phyloP scores from a whole-genome alignment of 805 yeast species.

The Ogataea salicorniae region DNA sequence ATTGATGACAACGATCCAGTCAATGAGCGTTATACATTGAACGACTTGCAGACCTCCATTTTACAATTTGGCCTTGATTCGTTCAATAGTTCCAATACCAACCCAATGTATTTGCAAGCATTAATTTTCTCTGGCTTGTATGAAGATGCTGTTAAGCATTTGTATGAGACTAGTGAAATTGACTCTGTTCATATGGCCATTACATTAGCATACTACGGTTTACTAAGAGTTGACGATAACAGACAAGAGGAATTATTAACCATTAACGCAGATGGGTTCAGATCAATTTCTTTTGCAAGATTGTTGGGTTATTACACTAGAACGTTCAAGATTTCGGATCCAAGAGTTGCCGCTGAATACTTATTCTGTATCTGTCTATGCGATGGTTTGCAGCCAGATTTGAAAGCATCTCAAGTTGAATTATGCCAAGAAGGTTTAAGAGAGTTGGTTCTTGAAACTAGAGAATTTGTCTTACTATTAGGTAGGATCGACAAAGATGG shows the following conservation, averaged over 20 bases:
- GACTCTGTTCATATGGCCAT: conserved; percentile 90
- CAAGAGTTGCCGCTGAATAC: conserved; percentile 89
- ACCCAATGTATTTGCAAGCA: conserved; percentile 69
- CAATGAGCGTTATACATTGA: conserved; percentile 66
- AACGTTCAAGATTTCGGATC: conserved; percentile 78
- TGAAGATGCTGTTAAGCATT: conserved; percentile 70
- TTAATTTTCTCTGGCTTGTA: conserved; percentile 72
- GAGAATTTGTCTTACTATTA: conserved; percentile 73
- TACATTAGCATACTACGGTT: conserved; percentile 67
- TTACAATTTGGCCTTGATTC: conserved; percentile 67
- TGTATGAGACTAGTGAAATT: conserved; percentile 60
- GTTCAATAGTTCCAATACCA: conserved; percentile 59
- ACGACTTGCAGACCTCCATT: conserved; percentile 68
- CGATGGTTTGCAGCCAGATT: conserved; percentile 26
- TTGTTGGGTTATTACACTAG: conserved; percentile 76
- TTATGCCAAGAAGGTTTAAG: conserved; percentile 74
- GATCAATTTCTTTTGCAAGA: conserved; percentile 46
- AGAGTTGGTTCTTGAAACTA: conserved; percentile 78
- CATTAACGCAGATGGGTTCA: conserved; percentile 28
- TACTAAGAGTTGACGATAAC: conserved; percentile 41
- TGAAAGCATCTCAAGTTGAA: conserved; percentile 39
- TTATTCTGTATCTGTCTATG: conserved; percentile 62
- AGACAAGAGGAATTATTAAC: conserved; percentile 24
- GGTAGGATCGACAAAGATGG: conserved; percentile 85
- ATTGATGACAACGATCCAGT: conserved; percentile 35